Evolutionary conservation across 305 asterid species (phyloP).

Genomic region (Fraxinus floribunda): DNA sequence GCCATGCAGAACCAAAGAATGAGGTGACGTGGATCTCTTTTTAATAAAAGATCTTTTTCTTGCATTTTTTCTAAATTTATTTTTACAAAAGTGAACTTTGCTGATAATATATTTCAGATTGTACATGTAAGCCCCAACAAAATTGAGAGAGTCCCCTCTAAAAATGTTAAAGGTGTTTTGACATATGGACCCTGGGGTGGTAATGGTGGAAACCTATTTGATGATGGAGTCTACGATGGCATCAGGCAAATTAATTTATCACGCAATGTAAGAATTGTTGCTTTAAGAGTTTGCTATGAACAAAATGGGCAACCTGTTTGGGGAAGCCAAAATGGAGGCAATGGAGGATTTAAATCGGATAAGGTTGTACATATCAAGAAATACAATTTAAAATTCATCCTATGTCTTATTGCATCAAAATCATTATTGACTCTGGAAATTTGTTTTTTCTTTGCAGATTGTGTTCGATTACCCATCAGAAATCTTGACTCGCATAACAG

Average conservation of each 20-base stretch:
- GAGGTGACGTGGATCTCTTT: constrained; percentile 27
- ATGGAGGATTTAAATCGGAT: constrained; percentile 59
- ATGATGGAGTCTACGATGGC: constrained; percentile 76
- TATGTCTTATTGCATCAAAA: neutral
- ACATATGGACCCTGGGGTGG: constrained; percentile 83
- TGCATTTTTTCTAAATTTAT: neutral
- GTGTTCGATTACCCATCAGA: constrained; percentile 69
- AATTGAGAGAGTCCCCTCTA: constrained; percentile 45
- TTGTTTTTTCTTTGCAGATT: constrained; percentile 37
- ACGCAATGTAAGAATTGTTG: constrained; percentile 56
- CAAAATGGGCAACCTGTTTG: constrained; percentile 54
- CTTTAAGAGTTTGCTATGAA: constrained; percentile 62
- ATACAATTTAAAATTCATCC: neutral
- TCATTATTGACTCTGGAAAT: neutral
- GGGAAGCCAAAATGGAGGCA: constrained; percentile 80
- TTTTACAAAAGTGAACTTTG: neutral
- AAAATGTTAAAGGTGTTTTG: constrained; percentile 37
- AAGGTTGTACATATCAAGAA: constrained; percentile 37
- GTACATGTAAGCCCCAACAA: constrained; percentile 21
- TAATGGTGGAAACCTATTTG: constrained; percentile 62
- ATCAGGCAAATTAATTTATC: constrained; percentile 55
- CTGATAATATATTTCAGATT: constrained; percentile 31
- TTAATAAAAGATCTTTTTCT: neutral
- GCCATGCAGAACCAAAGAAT: constrained; percentile 28
- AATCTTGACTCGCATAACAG: constrained; percentile 65